Evolutionary conservation across 352 stramenopile species (phyloP).

Genomic region (Pythium volutum): DNA sequence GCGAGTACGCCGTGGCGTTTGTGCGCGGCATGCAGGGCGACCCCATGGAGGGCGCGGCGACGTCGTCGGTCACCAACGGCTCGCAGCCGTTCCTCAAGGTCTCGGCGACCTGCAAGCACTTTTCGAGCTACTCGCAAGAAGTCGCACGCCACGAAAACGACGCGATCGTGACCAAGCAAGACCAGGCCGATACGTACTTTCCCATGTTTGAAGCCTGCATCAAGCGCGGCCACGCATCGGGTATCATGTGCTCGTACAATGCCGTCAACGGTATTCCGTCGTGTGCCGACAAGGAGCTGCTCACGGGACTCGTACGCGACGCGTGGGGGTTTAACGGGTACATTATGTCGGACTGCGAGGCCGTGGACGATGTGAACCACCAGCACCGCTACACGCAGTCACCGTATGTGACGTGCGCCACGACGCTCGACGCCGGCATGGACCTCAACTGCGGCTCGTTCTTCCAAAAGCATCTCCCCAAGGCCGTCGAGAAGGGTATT

Average conservation of each 20-base stretch:
- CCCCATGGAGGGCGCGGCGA: conserved; percentile 22
- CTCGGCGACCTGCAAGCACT: conserved; percentile 92
- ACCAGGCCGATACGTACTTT: conserved; percentile 91
- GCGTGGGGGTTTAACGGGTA: conserved; percentile 91
- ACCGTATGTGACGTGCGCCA: conserved; percentile 47
- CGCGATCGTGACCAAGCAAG: conserved; percentile 81
- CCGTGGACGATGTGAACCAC: conserved; percentile 76
- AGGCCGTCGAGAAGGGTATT: conserved; percentile 60
- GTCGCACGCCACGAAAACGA: conserved; percentile 82
- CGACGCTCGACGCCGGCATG: conserved; percentile 63
- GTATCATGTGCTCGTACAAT: conserved; percentile 96
- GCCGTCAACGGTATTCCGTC: conserved; percentile 90
- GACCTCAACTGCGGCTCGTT: conserved; percentile 87
- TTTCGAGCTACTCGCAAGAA: conserved; percentile 87
- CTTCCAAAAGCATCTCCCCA: conserved; percentile 52
- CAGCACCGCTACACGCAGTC: conserved; percentile 79
- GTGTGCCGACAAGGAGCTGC: conserved; percentile 83
- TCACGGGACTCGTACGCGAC: conserved; percentile 74
- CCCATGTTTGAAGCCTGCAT: conserved; percentile 83
- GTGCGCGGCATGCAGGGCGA: conserved; percentile 84
- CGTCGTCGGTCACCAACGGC: neutral
- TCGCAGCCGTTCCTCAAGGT: conserved; percentile 59
- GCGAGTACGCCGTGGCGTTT: conserved; percentile 83
- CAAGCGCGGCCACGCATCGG: conserved; percentile 62
- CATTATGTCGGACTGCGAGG: conserved; percentile 90